Base-by-base conservation (phyloP, 352 stramenopile genomes). In the Phytopythium delawarense region DNA sequence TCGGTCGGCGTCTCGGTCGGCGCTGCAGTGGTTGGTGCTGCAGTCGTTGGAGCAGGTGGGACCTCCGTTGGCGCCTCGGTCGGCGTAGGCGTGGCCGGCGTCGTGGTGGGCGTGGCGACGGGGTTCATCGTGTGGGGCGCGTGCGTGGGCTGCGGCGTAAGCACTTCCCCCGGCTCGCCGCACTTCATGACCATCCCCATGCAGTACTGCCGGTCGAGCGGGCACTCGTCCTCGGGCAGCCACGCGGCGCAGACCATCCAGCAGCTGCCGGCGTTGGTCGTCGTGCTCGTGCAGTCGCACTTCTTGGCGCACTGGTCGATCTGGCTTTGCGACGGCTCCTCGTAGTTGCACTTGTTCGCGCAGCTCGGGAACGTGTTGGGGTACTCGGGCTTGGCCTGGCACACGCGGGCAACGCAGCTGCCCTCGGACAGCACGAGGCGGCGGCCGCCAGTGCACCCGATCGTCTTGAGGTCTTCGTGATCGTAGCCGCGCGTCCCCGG, bases 161-260 rank as follows among this genome's bases (percentile, higher is more conserved):
- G 15, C 11, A 18, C 7, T 23, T 52, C 23, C 21, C 46, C 23
- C 4, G 46, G 46, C 46, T 34, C 46, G 23, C 7, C 46, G 46
- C 23, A 52, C 46, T 52, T 52, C 9, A 52, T 52, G 46, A n/a
- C 23, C 46, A 52, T 52, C 21, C 46, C 23, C 46, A n/a, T 35
- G 39, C 75, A 84, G 35, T 63, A 63, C 53, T 79, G 75, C 25
- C 72, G 49, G 66, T 76, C 62, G 37, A 79, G 39, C 7, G 74
- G n/a, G 59, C 77, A 84, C 42, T 71, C 57, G 16, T 40, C 48
- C 46, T 20, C 23, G 12, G 46, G 23, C 1, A 77, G 55, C 23
- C 58, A 64, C 55, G 65, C 62, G 8, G 78, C 72, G 45, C 79
- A 88, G 13, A 83, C 62, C 76, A 87, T 87, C 79, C 79, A 87